Evolutionary conservation across 176 grass and related monocot genomes (phyloP), one percentile per base, ranked within the genome.

Genomic region (Luzula sylvatica): DNA sequence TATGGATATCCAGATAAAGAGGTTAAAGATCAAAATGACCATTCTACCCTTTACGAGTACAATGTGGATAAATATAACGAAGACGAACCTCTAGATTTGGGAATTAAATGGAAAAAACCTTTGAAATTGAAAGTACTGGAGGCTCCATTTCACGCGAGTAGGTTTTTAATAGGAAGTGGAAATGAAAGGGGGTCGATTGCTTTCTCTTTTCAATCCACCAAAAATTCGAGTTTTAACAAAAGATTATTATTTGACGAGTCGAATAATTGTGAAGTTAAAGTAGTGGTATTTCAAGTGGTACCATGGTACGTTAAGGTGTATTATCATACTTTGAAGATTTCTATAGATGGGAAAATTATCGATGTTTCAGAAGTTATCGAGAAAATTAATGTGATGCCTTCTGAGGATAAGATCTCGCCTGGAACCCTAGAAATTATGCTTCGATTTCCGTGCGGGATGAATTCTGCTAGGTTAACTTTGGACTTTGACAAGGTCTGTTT

Each of bases 291-390:
- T 61, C 92, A 98, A 60, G 72, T 98, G 56, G 81, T 98, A 68
- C 92, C 85, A 24, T 98, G 92, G 92, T 98, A 98, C 53, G 92
- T 90, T 61, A 98, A 90, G 53, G 81, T 90, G 48, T 98, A 90
- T 65, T 90, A 98, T 66, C 92, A 98, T 67, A 98, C 81, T 30
- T 70, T 90, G 38, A 61, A 78, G 72, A 71, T 98, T 43, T 90
- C 78, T 45, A 58, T 98, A 62, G 84, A 98, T 56, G 81, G 85
- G 26, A 81, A 56, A 35, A 71, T 54, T 65, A 80, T 67, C 74
- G 40, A 61, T 83, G 14, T 75, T 65, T 65, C 77, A 53, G 77
- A 89, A 65, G 50, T 98, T 40, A 65, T 98, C 32, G 85, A 80
- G 17, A 86, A 86, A 60, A 90, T 98, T 38, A 81, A 79, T 76